These are phyloP conservation scores for Botrytis tulipae DNA, from an alignment of 2,329 filamentous ascomycete genomes.

Conservation along the genomic window DNA sequence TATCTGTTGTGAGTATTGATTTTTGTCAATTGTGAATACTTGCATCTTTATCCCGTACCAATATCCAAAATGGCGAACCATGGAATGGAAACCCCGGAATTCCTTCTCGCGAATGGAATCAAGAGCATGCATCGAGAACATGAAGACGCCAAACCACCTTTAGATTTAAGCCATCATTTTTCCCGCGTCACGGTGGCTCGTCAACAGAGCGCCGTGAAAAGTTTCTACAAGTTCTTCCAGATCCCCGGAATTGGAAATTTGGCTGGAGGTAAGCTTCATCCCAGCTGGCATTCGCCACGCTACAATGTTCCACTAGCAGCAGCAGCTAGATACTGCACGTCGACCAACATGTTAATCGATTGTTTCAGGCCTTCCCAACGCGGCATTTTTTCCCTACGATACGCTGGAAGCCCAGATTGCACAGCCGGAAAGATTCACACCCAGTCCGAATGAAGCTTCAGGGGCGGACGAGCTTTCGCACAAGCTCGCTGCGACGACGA, in stretches of 20 bases:
- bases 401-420: slow-evolving; percentile 82
- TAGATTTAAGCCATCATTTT: slow-evolving; percentile 77
- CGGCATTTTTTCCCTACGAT: slow-evolving; percentile 84
- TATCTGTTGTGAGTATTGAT: not conserved
- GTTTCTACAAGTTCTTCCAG: slow-evolving; percentile 80
- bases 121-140: slow-evolving; percentile 18
- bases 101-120: slow-evolving; percentile 10
- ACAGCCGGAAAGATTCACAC: slow-evolving; percentile 69
- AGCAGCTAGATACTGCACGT: not conserved
- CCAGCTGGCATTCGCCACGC: not conserved
- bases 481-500: slow-evolving; percentile 39
- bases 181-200: slow-evolving; percentile 68
- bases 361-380: slow-evolving; percentile 66
- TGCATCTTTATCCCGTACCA: not conserved
- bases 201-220: slow-evolving; percentile 66
- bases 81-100: not conserved
- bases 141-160: slow-evolving; percentile 46
- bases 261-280: slow-evolving; percentile 54
- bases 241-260: slow-evolving; percentile 62
- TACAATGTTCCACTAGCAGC: not conserved
- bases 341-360: slow-evolving; percentile 23
- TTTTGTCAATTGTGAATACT: not conserved
- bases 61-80: not conserved
- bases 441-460: slow-evolving; percentile 55
- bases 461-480: slow-evolving; percentile 35